Conservation (phyloP, 2,329 filamentous ascomycete genomes). For the Aspergillus sp. region DNA sequence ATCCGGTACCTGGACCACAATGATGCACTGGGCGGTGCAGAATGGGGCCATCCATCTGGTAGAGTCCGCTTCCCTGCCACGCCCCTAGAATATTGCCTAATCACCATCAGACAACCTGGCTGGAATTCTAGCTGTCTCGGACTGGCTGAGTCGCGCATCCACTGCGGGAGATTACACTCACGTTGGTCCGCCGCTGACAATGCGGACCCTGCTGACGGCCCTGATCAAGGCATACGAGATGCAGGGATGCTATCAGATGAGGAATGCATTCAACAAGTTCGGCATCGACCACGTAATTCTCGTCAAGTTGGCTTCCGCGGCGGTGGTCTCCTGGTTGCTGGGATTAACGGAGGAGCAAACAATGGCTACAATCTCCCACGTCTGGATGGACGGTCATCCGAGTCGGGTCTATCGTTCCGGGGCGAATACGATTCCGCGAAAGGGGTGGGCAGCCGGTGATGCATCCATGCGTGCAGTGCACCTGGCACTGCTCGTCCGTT, state of each 20-base stretch:
- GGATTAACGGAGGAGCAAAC: constrained; percentile 33
- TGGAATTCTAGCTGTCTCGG: constrained; percentile 34
- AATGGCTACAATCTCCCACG: constrained; percentile 36
- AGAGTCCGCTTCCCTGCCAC: neutral
- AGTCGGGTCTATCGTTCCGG: constrained; percentile 33
- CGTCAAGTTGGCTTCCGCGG: constrained; percentile 41
- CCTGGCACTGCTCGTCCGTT: constrained; percentile 27
- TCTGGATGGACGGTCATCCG: constrained; percentile 40
- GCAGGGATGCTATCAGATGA: constrained; percentile 37
- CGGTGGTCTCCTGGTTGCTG: constrained; percentile 38
- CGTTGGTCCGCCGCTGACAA: constrained; percentile 26
- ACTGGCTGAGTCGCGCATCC: constrained; percentile 27
- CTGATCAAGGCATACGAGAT: constrained; percentile 45
- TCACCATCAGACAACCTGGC: constrained; percentile 39
- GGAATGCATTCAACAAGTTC: constrained; percentile 38
- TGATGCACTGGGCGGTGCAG: constrained; percentile 39
- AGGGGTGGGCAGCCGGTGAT: constrained; percentile 45
- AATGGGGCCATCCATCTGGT: constrained; percentile 45
- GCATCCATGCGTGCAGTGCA: constrained; percentile 42
- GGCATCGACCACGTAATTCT: constrained; percentile 44
- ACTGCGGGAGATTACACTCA: constrained; percentile 4
- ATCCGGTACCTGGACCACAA: constrained; percentile 45
- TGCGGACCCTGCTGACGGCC: constrained; percentile 30
- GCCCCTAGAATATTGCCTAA: neutral
- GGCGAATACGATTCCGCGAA: constrained; percentile 36